A percentile compares a stretch with the other conserved stretches of the same genome.
Conservation (phyloP, 2,329 filamentous ascomycete species). For the Claviceps quebecensis region DNA sequence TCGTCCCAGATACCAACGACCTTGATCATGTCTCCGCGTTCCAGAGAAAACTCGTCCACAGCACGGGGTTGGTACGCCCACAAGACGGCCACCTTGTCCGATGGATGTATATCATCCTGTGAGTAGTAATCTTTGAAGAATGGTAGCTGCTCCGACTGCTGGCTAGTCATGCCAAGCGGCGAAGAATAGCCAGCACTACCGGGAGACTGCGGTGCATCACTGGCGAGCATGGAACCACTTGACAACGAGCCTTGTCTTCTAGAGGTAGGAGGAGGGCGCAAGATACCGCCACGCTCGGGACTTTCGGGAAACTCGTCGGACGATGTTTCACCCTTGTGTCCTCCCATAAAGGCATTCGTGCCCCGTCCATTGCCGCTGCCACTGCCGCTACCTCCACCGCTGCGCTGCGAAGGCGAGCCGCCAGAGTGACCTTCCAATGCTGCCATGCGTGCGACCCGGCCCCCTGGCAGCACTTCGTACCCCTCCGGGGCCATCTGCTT, state of each 20-base stretch:
- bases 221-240: slow-evolving; percentile 62
- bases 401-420: slow-evolving; percentile 42
- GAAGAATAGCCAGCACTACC: slow-evolving; percentile 65
- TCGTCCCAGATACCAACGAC: slow-evolving; percentile 98
- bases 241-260: slow-evolving; percentile 82
- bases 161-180: slow-evolving; percentile 67
- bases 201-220: slow-evolving; percentile 61
- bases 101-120: slow-evolving; percentile 84
- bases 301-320: slow-evolving; percentile 62
- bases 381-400: slow-evolving; percentile 23
- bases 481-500: slow-evolving; percentile 30
- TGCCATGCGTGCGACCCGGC: slow-evolving; percentile 89
- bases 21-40: slow-evolving; percentile 95
- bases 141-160: slow-evolving; percentile 86
- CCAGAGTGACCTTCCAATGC: slow-evolving; percentile 67
- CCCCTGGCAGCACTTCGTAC: slow-evolving; percentile 68
- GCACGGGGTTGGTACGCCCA: slow-evolving; percentile 97
- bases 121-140: slow-evolving; percentile 99
- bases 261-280: slow-evolving; percentile 43
- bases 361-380: slow-evolving; percentile 28
- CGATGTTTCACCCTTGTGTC: slow-evolving; percentile 41
- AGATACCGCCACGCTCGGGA: slow-evolving; percentile 44
- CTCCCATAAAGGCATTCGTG: slow-evolving; percentile 30
- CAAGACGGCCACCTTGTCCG: slow-evolving; percentile 76
- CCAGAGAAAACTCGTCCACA: slow-evolving; percentile 81